phyloP scores from a whole-genome alignment of 139 green algal genomes.

The Auxenochlorella protothecoides region DNA sequence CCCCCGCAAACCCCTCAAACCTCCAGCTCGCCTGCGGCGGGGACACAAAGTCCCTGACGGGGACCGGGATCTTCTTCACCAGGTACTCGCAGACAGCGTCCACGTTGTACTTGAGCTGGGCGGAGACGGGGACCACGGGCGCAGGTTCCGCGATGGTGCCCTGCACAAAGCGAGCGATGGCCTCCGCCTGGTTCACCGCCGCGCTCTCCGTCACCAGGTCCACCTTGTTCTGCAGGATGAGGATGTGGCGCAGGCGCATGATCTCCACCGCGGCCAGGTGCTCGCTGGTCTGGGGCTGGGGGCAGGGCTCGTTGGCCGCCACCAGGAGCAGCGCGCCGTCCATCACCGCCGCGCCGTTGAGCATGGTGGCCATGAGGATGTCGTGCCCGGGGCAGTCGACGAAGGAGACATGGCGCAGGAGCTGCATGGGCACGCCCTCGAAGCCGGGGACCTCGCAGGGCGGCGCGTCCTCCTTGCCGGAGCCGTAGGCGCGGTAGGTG shows the following conservation, averaged over 20 bases:
- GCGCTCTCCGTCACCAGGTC: conserved; percentile 88
- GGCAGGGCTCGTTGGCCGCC: conserved; percentile 96
- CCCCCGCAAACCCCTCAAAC: too few relatives aligned
- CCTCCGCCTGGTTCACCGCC: conserved; percentile 87
- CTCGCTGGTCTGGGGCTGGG: conserved; percentile 95
- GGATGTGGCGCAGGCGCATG: conserved; percentile 91
- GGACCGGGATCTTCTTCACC: conserved; percentile 84
- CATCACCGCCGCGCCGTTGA: conserved; percentile 99
- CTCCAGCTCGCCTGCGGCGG: conserved; percentile 39
- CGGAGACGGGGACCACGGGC: conserved; percentile 94
- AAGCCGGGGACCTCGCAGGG: conserved; percentile 68
- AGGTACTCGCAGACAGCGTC: conserved; percentile 99
- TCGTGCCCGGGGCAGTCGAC: conserved; percentile 98
- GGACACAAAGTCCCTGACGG: conserved; percentile 86
- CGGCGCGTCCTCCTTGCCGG: conserved; percentile 76
- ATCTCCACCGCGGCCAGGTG: conserved; percentile 98
- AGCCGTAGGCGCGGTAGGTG: conserved; percentile 80
- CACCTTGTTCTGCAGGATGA: conserved; percentile 86
- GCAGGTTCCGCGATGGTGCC: conserved; percentile 92
- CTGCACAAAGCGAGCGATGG: conserved; percentile 90
- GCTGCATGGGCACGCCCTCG: conserved; percentile 75
- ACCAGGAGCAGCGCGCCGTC: conserved; percentile 97
- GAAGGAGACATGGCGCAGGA: conserved; percentile 95
- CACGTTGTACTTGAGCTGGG: conserved; percentile 99
- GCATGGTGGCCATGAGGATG: conserved; percentile 99